Conservation (phyloP, 2,329 filamentous ascomycete genomes). For the Aspergillus ochraceus region DNA sequence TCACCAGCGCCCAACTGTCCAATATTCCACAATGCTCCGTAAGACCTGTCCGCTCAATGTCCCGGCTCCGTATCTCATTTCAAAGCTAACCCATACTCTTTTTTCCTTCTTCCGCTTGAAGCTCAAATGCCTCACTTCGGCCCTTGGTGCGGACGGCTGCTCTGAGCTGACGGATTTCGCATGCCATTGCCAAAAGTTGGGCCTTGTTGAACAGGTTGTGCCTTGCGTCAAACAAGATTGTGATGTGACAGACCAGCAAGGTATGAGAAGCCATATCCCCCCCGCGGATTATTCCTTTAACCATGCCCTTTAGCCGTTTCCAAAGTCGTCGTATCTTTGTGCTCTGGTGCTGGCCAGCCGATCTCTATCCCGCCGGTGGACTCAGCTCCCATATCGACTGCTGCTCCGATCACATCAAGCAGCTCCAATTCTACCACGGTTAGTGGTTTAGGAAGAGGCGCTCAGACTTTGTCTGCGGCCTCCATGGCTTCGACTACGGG, state of each 20-base stretch:
- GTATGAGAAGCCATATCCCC: slow-evolving; percentile 21
- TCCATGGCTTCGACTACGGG: background rate
- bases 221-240: slow-evolving; percentile 50
- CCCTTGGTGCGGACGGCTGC: slow-evolving; percentile 42
- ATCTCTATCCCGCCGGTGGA: background rate
- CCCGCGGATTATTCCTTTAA: background rate
- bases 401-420: background rate
- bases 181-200: slow-evolving; percentile 50
- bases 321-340: background rate
- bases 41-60: slow-evolving; percentile 17
- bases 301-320: background rate
- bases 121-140: background rate
- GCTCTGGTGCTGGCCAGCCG: background rate
- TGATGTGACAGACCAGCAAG: slow-evolving; percentile 36
- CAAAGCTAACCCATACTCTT: background rate
- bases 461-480: background rate
- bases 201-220: slow-evolving; percentile 42
- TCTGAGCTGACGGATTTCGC: slow-evolving; percentile 48
- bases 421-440: background rate
- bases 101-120: slow-evolving; percentile 27
- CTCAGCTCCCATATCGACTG: background rate
- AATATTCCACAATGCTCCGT: slow-evolving; percentile 51
- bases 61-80: background rate
- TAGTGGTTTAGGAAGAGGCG: background rate
- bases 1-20: slow-evolving; percentile 48